Evolutionary conservation across 2,329 filamentous ascomycete species (phyloP).

Genomic region (Emericellopsis atlantica): DNA sequence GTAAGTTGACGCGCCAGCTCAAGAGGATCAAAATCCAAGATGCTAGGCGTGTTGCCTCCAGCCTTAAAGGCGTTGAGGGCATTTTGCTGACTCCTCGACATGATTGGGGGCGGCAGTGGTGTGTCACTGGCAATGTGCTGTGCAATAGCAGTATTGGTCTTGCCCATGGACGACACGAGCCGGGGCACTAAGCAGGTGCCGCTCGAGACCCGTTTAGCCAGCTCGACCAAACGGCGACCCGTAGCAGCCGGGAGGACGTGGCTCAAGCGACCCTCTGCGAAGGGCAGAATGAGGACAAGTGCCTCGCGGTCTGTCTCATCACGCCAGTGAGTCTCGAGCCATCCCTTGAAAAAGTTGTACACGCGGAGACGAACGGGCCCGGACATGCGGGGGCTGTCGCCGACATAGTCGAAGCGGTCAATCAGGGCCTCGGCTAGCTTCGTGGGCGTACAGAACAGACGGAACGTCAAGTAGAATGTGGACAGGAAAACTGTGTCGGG

Average conservation of each 20-base stretch:
- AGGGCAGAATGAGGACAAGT: conserved; percentile 62
- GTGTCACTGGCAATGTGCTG: conserved; percentile 60
- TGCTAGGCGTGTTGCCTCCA: conserved; percentile 55
- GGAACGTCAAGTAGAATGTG: conserved; percentile 92
- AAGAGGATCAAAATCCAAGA: conserved; percentile 82
- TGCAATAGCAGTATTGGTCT: conserved; percentile 65
- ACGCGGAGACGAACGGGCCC: conserved; percentile 77
- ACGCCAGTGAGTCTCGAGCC: conserved; percentile 93
- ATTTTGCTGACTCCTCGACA: conserved; percentile 67
- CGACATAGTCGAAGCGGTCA: conserved; percentile 85
- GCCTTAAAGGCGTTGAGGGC: conserved; percentile 62
- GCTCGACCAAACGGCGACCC: conserved; percentile 66
- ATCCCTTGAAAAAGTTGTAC: conserved; percentile 94
- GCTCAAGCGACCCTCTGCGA: conserved; percentile 63
- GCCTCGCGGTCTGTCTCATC: conserved; percentile 68
- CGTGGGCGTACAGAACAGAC: conserved; percentile 73
- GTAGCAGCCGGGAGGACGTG: conserved; percentile 56
- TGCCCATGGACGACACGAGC: conserved; percentile 74
- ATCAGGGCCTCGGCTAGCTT: conserved; percentile 75
- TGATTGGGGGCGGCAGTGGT: conserved; percentile 53
- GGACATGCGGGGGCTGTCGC: conserved; percentile 60
- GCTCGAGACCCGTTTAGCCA: conserved; percentile 65
- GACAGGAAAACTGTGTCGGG: conserved; percentile 87
- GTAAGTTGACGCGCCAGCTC: conserved; percentile 90
- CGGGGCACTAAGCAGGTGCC: conserved; percentile 70